Evolutionary conservation across 2,329 filamentous ascomycete species (phyloP).

Genomic region (Pyrenophora seminiperda): DNA sequence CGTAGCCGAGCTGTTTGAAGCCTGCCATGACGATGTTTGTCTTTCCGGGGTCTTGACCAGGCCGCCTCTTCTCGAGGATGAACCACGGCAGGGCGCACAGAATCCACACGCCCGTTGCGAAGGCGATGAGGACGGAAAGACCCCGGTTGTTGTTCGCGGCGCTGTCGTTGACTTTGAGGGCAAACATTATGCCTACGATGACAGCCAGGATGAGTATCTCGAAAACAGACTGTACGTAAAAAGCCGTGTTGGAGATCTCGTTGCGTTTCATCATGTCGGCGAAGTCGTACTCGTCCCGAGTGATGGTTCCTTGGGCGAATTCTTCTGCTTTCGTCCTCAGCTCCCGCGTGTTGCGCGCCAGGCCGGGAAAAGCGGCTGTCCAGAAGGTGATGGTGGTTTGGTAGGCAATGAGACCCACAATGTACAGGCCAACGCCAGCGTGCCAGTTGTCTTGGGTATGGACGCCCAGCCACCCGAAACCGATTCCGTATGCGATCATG

Average conservation of each 20-base stretch:
- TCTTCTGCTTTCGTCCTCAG: slow-evolving; percentile 59
- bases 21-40: slow-evolving; percentile 62
- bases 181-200: slow-evolving; percentile 56
- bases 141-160: slow-evolving; percentile 69
- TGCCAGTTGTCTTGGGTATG: slow-evolving; percentile 65
- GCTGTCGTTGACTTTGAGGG: slow-evolving; percentile 63
- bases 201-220: slow-evolving; percentile 56
- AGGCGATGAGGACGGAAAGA: slow-evolving; percentile 67
- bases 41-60: slow-evolving; percentile 60
- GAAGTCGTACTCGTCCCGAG: slow-evolving; percentile 63
- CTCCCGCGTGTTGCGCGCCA: slow-evolving; percentile 60
- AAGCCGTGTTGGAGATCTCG: slow-evolving; percentile 66
- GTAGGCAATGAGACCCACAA: slow-evolving; percentile 69
- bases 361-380: slow-evolving; percentile 65
- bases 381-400: slow-evolving; percentile 72
- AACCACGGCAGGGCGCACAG: slow-evolving; percentile 71
- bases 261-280: slow-evolving; percentile 61
- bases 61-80: slow-evolving; percentile 65
- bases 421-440: slow-evolving; percentile 65
- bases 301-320: slow-evolving; percentile 56
- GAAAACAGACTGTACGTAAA: slow-evolving; percentile 66
- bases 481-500: slow-evolving; percentile 56
- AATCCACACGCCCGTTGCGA: slow-evolving; percentile 68
- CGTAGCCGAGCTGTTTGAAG: slow-evolving; percentile 63
- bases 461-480: slow-evolving; percentile 71